Conservation (phyloP, 2,329 filamentous ascomycete species). For the Colletotrichum salicis region DNA sequence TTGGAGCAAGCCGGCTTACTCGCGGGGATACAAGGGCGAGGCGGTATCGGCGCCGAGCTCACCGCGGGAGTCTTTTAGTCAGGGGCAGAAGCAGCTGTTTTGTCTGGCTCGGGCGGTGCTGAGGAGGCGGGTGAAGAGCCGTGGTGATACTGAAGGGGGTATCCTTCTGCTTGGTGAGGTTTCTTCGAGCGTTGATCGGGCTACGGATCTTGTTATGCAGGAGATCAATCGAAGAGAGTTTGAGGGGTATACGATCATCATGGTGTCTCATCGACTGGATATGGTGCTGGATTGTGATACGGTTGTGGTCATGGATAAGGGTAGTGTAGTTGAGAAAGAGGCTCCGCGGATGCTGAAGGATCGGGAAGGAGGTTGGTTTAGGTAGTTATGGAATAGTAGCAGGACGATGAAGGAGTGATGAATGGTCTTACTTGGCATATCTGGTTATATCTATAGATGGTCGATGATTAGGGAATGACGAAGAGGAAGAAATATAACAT, state of each 20-base stretch:
- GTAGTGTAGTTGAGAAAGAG: slow-evolving; percentile 49
- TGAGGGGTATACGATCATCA: slow-evolving; percentile 57
- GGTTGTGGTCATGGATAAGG: slow-evolving; percentile 56
- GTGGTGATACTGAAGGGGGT: slow-evolving; percentile 30
- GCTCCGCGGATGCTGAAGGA: slow-evolving; percentile 4
- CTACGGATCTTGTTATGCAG: slow-evolving; percentile 47
- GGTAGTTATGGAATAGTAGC: slow-evolving; percentile 23
- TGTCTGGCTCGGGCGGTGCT: slow-evolving; percentile 70
- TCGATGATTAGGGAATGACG: background rate
- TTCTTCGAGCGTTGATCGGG: slow-evolving; percentile 46
- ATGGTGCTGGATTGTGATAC: slow-evolving; percentile 59
- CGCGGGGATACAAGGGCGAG: slow-evolving; percentile 44
- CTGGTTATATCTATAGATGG: background rate
- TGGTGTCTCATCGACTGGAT: slow-evolving; percentile 51
- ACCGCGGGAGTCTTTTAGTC: slow-evolving; percentile 59
- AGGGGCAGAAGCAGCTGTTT: slow-evolving; percentile 73
- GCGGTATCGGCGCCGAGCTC: slow-evolving; percentile 51
- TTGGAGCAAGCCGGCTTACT: slow-evolving; percentile 50
- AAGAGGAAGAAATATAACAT: background rate
- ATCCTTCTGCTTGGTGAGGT: slow-evolving; percentile 49
- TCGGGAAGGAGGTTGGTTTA: slow-evolving; percentile 11
- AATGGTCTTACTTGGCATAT: background rate
- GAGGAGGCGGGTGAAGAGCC: slow-evolving; percentile 45
- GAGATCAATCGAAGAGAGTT: slow-evolving; percentile 45
- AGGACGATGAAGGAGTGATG: background rate